Evolutionary conservation across 306 rosid species (phyloP), one percentile per base, ranked within the genome.

Genomic region (Hippophae tibetana): DNA sequence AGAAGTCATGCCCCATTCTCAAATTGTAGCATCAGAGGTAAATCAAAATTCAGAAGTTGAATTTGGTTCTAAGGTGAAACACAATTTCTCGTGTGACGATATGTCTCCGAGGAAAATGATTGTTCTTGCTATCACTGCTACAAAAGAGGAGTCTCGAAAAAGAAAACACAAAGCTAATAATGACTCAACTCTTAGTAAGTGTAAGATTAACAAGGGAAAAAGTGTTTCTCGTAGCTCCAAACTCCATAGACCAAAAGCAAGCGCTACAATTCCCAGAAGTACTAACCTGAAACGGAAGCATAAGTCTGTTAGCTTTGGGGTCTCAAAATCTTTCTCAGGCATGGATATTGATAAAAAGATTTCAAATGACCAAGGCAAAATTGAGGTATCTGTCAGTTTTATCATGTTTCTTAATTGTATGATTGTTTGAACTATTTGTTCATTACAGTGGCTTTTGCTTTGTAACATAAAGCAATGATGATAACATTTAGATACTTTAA

Each of bases 121-220:
- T 67, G 95, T 85, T 76, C 93, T 88, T 76, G 93, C 76, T 54
- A 69, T 80, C 62, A 61, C 77, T 78, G 74, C 84, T 75, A 61
- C 59, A 43, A 68, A 72, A 46, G 82, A 65, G 63, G 81, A 79
- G 70, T 59, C 76, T 45, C 78, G 75, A 68, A 88, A 88, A 77
- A 78, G 95, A 83, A 85, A 88, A 71, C 77, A 61, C 53, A 77
- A 74, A 76, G 77, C 56, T 52, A 67, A 56, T 67, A 69, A 62
- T 43, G 75, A 65, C 64, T 53, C 56, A 66, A 79, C 64, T 80
- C 75, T 71, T 71, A 86, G 85, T 82, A 93, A 84, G 82, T 67
- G 38, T 14, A 86, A 63, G 85, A 78, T 77, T 48, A 94, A 82
- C 51, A 88, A 80, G 80, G 83, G 84, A 54, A 84, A 89, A 73